These are phyloP conservation scores for Penicillium thymicola DNA, from an alignment of 2,329 filamentous ascomycete species.

Conservation along the genomic window DNA sequence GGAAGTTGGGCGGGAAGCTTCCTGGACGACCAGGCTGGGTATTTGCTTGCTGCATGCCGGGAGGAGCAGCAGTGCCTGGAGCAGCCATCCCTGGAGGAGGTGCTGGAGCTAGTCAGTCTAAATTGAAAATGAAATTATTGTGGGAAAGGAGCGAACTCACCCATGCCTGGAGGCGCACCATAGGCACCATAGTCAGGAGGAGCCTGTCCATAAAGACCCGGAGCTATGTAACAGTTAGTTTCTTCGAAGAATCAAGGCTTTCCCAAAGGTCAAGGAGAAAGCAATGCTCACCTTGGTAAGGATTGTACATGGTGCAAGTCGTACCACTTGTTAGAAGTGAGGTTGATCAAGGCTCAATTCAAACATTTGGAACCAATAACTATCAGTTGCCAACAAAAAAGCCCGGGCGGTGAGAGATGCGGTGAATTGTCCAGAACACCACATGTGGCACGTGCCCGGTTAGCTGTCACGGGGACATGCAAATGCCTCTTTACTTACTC, in stretches of 20 bases:
- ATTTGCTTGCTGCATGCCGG: conserved; percentile 73
- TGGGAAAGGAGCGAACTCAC: conserved; percentile 49
- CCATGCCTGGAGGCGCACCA: conserved; percentile 75
- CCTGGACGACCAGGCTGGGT: conserved; percentile 74
- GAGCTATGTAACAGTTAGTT: conserved; percentile 27
- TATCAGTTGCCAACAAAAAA: neutral
- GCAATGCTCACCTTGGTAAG: conserved; percentile 40
- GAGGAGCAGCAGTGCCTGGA: conserved; percentile 75
- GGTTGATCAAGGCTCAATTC: conserved; percentile 4
- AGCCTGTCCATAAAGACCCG: conserved; percentile 66
- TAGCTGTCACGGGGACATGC: neutral
- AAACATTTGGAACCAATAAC: neutral
- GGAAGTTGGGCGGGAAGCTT: conserved; percentile 77
- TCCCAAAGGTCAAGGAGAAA: neutral
- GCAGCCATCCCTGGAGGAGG: conserved; percentile 75
- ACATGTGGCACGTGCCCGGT: neutral
- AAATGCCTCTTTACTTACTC: neutral
- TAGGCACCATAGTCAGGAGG: conserved; percentile 72
- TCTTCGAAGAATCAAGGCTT: neutral
- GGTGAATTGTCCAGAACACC: neutral
- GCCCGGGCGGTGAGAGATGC: neutral
- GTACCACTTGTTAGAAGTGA: neutral
- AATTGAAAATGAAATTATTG: conserved; percentile 7
- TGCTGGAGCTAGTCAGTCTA: conserved; percentile 46
- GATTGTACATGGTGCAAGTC: conserved; percentile 41